Evolutionary conservation across 768 basidiomycete genomes (phyloP), one percentile per base, ranked within the genome.

Genomic region (Phylloporus scabripes): DNA sequence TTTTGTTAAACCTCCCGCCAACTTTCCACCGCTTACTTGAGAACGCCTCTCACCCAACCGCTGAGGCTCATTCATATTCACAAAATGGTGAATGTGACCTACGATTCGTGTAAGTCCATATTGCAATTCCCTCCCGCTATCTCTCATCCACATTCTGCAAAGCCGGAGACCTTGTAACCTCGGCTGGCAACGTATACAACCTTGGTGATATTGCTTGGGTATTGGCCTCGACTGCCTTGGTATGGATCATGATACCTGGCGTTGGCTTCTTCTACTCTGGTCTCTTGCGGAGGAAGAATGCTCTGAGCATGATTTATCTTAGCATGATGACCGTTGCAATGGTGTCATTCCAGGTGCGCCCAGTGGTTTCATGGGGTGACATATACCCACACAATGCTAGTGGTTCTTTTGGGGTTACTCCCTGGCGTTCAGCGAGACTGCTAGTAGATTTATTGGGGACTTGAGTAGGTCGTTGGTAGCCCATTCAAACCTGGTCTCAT

Each of bases 331-430:
- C 80, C 0, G 60, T 92, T 11, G 92, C 83, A 0, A 78, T 87
- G 57, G 87, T 92, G 28, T 84, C 84, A 4, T 92, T 92, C 72
- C 86, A 92, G 75, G 90, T 89, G 52, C 50, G 80, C 0, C 79
- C 83, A 71, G 79, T 83, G 49, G 53, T 77, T 8, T 21, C 2
- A 5, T 29, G 0, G 1, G 7, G 17, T 29, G 6, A 9, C 26
- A 21, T 18, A 7, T 6, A 26, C 57, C 57, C 17, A 60, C 20
- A 5, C 33, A 7, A 28, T 52, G 51, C 14, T 54, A 92, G 85
- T 94, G 92, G 92, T 93, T 92, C 74, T 93, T 95, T 76, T 96
- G 94, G 94, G 94, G 94, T 2, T 97, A 78, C 71, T 93, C 92
- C 2, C 74, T 98, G 20, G 80, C 94, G 0, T 98, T 98, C 72